Evolutionary conservation across 2,329 filamentous ascomycete species (phyloP).

Genomic region (Diaporthe caulivora): DNA sequence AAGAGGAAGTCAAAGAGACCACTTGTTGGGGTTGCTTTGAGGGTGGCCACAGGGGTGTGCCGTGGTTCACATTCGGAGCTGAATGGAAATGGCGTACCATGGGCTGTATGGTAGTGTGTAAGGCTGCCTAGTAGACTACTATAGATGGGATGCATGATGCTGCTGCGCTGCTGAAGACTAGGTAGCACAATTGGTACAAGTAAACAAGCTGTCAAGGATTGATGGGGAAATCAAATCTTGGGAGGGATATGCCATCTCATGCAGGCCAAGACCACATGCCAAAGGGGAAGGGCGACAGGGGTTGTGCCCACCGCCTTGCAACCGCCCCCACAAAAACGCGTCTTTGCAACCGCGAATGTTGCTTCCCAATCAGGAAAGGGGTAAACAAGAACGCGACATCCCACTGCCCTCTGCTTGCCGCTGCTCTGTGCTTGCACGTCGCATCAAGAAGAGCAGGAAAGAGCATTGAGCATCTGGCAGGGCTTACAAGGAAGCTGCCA

Average conservation of each 20-base stretch:
- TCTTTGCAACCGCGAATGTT: slow-evolving; percentile 33
- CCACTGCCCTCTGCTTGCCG: neutral
- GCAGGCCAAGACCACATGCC: slow-evolving; percentile 25
- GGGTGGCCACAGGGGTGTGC: neutral
- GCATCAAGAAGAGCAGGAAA: neutral
- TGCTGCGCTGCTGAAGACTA: too few relatives aligned
- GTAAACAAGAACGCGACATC: slow-evolving; percentile 39
- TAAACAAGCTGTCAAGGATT: slow-evolving; percentile 20
- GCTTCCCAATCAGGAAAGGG: slow-evolving; percentile 39
- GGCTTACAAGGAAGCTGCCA: slow-evolving; percentile 36
- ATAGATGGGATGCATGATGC: neutral
- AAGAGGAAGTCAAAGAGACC: neutral
- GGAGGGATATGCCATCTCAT: slow-evolving; percentile 29
- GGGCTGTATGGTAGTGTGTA: too few relatives aligned
- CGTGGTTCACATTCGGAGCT: too few relatives aligned
- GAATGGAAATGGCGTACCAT: too few relatives aligned
- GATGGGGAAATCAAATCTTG: slow-evolving; percentile 27
- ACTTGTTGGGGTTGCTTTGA: neutral
- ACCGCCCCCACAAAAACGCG: slow-evolving; percentile 36
- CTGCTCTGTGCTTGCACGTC: neutral
- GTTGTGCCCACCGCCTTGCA: slow-evolving; percentile 10
- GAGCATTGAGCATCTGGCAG: neutral
- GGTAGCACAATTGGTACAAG: too few relatives aligned
- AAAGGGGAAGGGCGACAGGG: slow-evolving; percentile 25
- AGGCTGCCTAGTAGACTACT: neutral